These are phyloP conservation scores for Hansfordia pulvinata DNA, from an alignment of 2,329 filamentous ascomycete species.

Conservation along the genomic window DNA sequence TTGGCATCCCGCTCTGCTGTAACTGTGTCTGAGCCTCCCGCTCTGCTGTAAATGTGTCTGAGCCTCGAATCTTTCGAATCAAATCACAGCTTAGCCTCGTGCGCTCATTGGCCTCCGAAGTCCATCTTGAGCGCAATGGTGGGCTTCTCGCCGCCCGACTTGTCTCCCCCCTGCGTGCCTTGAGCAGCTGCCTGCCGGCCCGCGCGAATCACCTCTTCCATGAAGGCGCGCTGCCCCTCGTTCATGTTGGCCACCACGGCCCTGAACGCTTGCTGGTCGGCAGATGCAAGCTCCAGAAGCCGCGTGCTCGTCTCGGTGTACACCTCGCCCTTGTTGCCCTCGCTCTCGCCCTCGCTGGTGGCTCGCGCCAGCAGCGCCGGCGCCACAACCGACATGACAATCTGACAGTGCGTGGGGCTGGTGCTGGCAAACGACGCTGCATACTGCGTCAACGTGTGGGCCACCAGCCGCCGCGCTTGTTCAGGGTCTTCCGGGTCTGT, in stretches of 20 bases:
- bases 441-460: conserved; percentile 64
- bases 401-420: conserved; percentile 28
- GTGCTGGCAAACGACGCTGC: conserved; percentile 41
- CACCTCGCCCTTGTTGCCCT: too few relatives aligned
- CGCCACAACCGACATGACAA: conserved; percentile 63
- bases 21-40: too few relatives aligned
- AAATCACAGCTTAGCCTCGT: too few relatives aligned
- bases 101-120: conserved; percentile 48
- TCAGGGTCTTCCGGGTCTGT: conserved; percentile 68
- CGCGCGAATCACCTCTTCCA: conserved; percentile 69
- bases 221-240: conserved; percentile 55
- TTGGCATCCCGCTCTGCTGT: too few relatives aligned
- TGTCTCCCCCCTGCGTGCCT: conserved; percentile 23
- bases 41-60: too few relatives aligned
- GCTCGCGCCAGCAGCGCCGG: conserved; percentile 66
- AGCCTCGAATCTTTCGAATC: too few relatives aligned
- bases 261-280: conserved; percentile 61
- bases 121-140: conserved; percentile 93
- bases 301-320: conserved; percentile 64
- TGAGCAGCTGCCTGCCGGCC: conserved; percentile 34
- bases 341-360: conserved; percentile 47
- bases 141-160: conserved; percentile 47
- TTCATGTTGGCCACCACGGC: conserved; percentile 59
- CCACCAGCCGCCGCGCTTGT: conserved; percentile 54
- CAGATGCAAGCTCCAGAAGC: conserved; percentile 68